Evolutionary conservation across 768 basidiomycete genomes (phyloP), one percentile per base, ranked within the genome.

Genomic region (Saitozyma sp.): DNA sequence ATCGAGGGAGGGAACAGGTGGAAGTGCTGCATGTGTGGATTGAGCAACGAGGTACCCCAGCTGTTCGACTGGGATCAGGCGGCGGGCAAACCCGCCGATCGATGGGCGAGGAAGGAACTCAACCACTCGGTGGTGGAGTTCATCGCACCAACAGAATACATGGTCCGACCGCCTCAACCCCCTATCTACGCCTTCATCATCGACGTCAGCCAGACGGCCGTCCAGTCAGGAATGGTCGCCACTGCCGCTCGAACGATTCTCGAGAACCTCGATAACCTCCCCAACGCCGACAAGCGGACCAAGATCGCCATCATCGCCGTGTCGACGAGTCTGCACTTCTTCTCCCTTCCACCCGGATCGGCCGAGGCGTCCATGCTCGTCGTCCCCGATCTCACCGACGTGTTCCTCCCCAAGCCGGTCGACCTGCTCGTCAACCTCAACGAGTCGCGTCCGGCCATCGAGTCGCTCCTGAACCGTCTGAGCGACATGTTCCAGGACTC

Each of bases 401-500:
- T 98, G 58, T 99, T 97, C 84, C 83, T 99, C 29, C 96, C 96
- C 3, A 94, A 95, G 80, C 96, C 96, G 5, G 90, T 86, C 53
- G 95, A 98, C 77, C 84, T 98, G n/a, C 87, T 98, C 41, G 90
- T 98, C 74, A 98, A 97, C 82, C 82, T 98, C 63, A 85, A 86
- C 11, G 96, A 98, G 81, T 85, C 89, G 9, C 86, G 90, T 48
- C 82, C 86, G 0, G 86, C 88, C 2, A 80, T 98, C 51, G 95
- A 98, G 77, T 81, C 84, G 14, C 84, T 99, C 20, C 85, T 99
- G 1, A 86, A 87, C 16, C 83, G 89, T 57, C 84, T 99, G 59
- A 90, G 88, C 69, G 95, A 94, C 60, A 98, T 99, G 95, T 99
- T 98, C 86, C 86, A 89, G 78, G 95, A 98, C n/a, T 92, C 91